Evolutionary conservation across 2,329 filamentous ascomycete species (phyloP).

Genomic region (Pseudocercospora vitis): DNA sequence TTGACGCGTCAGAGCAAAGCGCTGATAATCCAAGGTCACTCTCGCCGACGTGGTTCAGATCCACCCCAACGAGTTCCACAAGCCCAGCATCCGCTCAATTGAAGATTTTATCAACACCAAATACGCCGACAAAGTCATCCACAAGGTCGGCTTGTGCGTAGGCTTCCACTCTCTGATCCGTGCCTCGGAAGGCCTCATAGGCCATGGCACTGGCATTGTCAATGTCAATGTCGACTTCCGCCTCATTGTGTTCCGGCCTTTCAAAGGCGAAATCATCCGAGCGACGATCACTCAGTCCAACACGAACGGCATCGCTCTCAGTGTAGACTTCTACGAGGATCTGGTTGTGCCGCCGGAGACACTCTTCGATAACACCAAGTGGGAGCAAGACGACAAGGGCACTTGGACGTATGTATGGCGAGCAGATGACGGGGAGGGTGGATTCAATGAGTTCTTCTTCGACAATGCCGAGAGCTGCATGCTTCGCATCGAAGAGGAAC

Average conservation of each 20-base stretch:
- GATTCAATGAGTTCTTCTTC: slow-evolving; percentile 66
- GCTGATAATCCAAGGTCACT: slow-evolving; percentile 67
- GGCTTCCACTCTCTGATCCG: slow-evolving; percentile 88
- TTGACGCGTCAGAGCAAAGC: too few relatives aligned
- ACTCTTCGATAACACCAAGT: slow-evolving; percentile 66
- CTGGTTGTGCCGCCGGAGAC: slow-evolving; percentile 74
- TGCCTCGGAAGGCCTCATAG: slow-evolving; percentile 89
- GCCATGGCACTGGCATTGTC: slow-evolving; percentile 85
- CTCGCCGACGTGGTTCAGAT: slow-evolving; percentile 94
- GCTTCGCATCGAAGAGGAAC: slow-evolving; percentile 80
- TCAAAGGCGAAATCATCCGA: slow-evolving; percentile 88
- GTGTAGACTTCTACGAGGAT: slow-evolving; percentile 91
- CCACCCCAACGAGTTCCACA: slow-evolving; percentile 81
- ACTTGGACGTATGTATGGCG: slow-evolving; percentile 73
- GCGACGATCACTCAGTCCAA: slow-evolving; percentile 80
- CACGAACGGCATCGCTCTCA: slow-evolving; percentile 61
- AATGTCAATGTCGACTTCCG: slow-evolving; percentile 97
- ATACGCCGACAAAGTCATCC: slow-evolving; percentile 93
- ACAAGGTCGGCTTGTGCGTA: slow-evolving; percentile 90
- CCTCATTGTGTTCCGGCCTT: slow-evolving; percentile 89
- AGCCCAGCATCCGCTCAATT: slow-evolving; percentile 77
- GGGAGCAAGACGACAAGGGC: slow-evolving; percentile 32
- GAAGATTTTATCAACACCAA: slow-evolving; percentile 97
- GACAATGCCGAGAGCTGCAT: slow-evolving; percentile 87
- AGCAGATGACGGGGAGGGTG: slow-evolving; percentile 64